Conservation (phyloP, 176 grass and related monocot genomes). For the Oropetium thomaeum region DNA sequence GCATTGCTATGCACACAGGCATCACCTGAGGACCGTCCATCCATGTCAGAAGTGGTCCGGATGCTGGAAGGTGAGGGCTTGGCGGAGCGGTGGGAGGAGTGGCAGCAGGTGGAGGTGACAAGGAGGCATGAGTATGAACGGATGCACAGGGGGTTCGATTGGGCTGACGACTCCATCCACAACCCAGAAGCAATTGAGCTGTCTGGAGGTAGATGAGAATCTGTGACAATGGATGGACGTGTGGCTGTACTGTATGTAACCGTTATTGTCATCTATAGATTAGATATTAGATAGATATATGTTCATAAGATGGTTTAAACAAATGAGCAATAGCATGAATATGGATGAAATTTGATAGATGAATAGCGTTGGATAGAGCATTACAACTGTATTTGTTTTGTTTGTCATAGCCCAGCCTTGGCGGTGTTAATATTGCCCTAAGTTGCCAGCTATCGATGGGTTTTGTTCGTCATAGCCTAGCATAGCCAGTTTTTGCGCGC, state of each 20-base stretch:
- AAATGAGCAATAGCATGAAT: neutral
- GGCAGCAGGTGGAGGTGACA: constrained; percentile 76
- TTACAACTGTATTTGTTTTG: neutral
- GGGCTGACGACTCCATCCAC: constrained; percentile 59
- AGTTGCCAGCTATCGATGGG: neutral
- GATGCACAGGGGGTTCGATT: constrained; percentile 52
- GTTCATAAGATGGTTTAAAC: neutral
- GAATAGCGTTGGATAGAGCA: neutral
- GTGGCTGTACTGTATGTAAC: constrained; percentile 1
- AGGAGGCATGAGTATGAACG: constrained; percentile 67
- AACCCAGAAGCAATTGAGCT: constrained; percentile 70
- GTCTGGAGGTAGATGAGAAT: constrained; percentile 55
- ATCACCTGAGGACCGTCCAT: constrained; percentile 72
- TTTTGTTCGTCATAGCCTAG: no score
- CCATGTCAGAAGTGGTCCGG: constrained; percentile 82
- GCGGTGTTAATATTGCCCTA: no score
- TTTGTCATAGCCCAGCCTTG: neutral
- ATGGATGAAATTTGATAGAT: neutral
- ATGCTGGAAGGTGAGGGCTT: constrained; percentile 86
- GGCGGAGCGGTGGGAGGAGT: constrained; percentile 83
- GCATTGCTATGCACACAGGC: constrained; percentile 73
- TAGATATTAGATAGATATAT: constrained; percentile 3
- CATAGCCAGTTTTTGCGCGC: no score
- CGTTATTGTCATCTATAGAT: neutral
- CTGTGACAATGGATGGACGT: neutral